Percentiles rank a stretch among this genome's conserved stretches.
Conservation (phyloP, 108 stramenopile species). For the Cyclotella atomus region DNA sequence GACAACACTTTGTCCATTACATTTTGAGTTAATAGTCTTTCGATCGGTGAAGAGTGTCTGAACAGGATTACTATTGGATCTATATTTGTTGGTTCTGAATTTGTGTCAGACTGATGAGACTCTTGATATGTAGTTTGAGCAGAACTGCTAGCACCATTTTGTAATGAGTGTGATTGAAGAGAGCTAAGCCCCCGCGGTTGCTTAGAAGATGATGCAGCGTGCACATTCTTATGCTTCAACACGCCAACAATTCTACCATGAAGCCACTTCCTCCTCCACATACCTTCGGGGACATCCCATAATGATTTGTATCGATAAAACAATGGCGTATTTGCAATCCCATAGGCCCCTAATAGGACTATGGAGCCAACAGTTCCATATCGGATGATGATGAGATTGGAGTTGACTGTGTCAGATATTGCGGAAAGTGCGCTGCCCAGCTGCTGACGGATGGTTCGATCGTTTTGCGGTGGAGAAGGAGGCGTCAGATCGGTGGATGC, state of each 20-base stretch:
- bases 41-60: slow-evolving; percentile 76
- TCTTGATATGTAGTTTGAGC: neutral
- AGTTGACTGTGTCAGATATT: slow-evolving; percentile 65
- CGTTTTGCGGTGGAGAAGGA: too few relatives aligned
- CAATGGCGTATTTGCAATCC: slow-evolving; percentile 78
- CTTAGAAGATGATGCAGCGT: neutral
- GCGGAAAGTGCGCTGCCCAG: slow-evolving; percentile 19
- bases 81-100: slow-evolving; percentile 1
- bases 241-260: slow-evolving; percentile 72
- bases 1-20: slow-evolving; percentile 61
- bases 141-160: neutral
- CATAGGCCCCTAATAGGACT: slow-evolving; percentile 66
- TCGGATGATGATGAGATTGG: slow-evolving; percentile 66
- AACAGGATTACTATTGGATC: slow-evolving; percentile 56
- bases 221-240: neutral
- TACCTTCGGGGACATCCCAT: slow-evolving; percentile 61
- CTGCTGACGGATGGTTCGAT: slow-evolving; percentile 2
- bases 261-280: slow-evolving; percentile 65
- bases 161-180: neutral
- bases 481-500: too few relatives aligned
- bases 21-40: slow-evolving; percentile 59
- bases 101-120: neutral
- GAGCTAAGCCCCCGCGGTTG: neutral
- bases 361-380: slow-evolving; percentile 63
- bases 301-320: slow-evolving; percentile 82